Conservation (phyloP, 169 alveolate species). For the Plasmodium chabaudi region DNA sequence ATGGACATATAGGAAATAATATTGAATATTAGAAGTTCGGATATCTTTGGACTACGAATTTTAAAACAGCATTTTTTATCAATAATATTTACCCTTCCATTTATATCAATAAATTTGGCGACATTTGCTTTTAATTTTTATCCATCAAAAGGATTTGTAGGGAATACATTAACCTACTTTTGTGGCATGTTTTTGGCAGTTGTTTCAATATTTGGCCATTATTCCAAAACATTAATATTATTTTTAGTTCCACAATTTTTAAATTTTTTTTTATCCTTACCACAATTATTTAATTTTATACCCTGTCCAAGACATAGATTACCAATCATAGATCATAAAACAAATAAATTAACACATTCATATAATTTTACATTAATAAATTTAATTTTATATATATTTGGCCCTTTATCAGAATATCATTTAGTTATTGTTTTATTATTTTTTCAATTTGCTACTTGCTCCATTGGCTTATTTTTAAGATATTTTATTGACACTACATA, state of each 20-base stretch:
- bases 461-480: conserved; percentile 88
- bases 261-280: conserved; percentile 91
- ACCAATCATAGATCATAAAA: conserved; percentile 87
- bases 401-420: conserved; percentile 92
- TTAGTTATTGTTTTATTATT: conserved; percentile 82
- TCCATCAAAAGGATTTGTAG: conserved; percentile 95
- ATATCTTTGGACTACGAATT: conserved; percentile 47
- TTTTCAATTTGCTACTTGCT: conserved; percentile 88
- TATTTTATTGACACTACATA: conserved; percentile 77
- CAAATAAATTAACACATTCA: conserved; percentile 87
- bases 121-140: conserved; percentile 89
- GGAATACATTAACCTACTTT: conserved; percentile 94
- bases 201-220: conserved; percentile 94
- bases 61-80: conserved; percentile 88
- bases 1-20: conserved; percentile 30
- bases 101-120: conserved; percentile 88
- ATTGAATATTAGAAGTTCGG: conserved; percentile 72
- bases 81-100: conserved; percentile 89
- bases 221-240: conserved; percentile 92
- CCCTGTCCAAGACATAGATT: conserved; percentile 95
- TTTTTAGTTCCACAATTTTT: conserved; percentile 93
- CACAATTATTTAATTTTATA: conserved; percentile 90
- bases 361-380: conserved; percentile 91
- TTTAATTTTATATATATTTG: conserved; percentile 87
- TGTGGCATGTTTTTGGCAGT: conserved; percentile 95